phyloP scores from a whole-genome alignment of 169 alveolate species.

The Cryptosporidium andersoni region DNA sequence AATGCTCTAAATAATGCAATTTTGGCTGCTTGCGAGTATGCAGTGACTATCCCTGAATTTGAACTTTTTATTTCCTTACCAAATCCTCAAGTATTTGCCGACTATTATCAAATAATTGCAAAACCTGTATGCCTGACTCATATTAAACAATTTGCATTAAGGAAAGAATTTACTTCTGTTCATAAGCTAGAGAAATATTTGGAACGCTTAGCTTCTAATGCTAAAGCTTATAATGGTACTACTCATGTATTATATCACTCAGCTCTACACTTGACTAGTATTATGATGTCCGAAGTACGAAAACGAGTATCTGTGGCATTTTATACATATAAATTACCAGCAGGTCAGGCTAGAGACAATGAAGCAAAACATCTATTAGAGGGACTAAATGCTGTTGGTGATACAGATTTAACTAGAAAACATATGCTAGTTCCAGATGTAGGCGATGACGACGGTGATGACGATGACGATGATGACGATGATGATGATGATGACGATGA shows the following conservation, averaged over 20 bases:
- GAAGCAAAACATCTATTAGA: slow-evolving; percentile 64
- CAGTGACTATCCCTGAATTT: slow-evolving; percentile 48
- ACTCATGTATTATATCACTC: slow-evolving; percentile 49
- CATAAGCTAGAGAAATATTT: slow-evolving; percentile 57
- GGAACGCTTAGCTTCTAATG: slow-evolving; percentile 62
- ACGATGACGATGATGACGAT: slow-evolving; percentile 24
- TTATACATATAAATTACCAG: slow-evolving; percentile 51
- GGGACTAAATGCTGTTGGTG: slow-evolving; percentile 53
- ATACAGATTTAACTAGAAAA: slow-evolving; percentile 40
- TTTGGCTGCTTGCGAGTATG: slow-evolving; percentile 42
- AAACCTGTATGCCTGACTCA: slow-evolving; percentile 64
- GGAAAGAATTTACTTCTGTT: slow-evolving; percentile 53
- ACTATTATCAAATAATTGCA: slow-evolving; percentile 45
- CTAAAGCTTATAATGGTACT: slow-evolving; percentile 44
- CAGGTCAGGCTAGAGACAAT: slow-evolving; percentile 62
- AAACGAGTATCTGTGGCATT: slow-evolving; percentile 64
- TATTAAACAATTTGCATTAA: slow-evolving; percentile 51
- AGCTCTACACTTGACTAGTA: slow-evolving; percentile 53
- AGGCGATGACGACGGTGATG: slow-evolving; percentile 68
- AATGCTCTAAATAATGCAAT: slow-evolving; percentile 45
- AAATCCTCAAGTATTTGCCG: slow-evolving; percentile 30
- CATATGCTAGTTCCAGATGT: slow-evolving; percentile 70
- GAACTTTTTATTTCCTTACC: slow-evolving; percentile 57
- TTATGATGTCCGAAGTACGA: slow-evolving; percentile 48
- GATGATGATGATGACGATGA: slow-evolving; percentile 24